Base-by-base conservation (phyloP, 306 rosid genomes). In the Castanospermum australe region DNA sequence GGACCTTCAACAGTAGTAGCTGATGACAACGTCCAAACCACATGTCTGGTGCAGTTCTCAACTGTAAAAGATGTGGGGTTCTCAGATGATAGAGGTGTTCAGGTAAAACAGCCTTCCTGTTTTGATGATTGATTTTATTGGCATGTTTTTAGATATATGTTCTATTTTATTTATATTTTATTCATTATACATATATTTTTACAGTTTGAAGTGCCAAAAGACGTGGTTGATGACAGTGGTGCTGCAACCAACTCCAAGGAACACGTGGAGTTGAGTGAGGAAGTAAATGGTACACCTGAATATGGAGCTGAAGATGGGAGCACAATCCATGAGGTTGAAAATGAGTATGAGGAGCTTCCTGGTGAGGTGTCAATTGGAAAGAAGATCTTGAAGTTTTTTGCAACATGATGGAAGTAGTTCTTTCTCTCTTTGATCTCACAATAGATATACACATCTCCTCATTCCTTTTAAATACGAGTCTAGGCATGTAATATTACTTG, bases 361-460 rank as follows among this genome's bases (percentile, higher is more conserved):
- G 88, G 89, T 41, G 86, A 83, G 79, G 64, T 25, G n/a, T 92
- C 98, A 50, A 85, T 89, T 1, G 87, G 92, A 39, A 89, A 87
- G 88, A 92, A 87, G 87, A 79, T 94, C 28, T 85, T 93, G 67
- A 90, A 82, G 28, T 94, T 94, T 84, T 85, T 92, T 18, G 88
- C 96, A 44, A 82, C 98, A n/a, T 94, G 87, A 88, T 66, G 79
- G 63, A 74, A 59, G 35, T 75, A 76, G 67, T 47, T 15, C 28
- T 79, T 54, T 71, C 25, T 30, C 44, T 54, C 78, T 28, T 47
- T 47, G 54, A 68, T 56, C 21, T 74, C 15, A 56, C 44, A 25
- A 2, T 69, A 75, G 74, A 75, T 57, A 63, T 70, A 71, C 13
- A 3, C 8, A 54, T 15, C 42, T 11, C 60, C 41, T 51, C 45